Conservation (phyloP, 345 rosid genomes). For the Euphorbia peplus region DNA sequence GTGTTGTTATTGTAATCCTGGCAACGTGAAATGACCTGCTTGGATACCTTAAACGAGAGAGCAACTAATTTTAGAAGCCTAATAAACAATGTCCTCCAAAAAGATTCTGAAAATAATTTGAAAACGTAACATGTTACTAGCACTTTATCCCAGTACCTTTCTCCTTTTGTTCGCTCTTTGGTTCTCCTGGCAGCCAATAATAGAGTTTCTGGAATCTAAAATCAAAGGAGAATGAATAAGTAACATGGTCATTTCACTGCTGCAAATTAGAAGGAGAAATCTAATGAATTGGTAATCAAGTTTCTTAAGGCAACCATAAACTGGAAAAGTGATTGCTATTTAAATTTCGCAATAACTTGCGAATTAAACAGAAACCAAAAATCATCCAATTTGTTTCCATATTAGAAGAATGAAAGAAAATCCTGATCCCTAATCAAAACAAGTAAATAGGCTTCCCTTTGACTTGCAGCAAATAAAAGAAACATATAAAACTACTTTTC, state of each 20-base stretch:
- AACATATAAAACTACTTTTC: background rate
- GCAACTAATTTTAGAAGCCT: conserved; percentile 14
- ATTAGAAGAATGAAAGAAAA: background rate
- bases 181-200: conserved; percentile 33
- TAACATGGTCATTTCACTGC: background rate
- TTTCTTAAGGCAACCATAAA: background rate
- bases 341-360: background rate
- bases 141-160: conserved; percentile 51
- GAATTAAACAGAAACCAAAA: background rate
- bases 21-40: conserved; percentile 14
- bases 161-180: conserved; percentile 48
- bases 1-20: conserved; percentile 27
- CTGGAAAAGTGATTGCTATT: background rate
- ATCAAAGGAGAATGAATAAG: conserved; percentile 10
- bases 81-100: conserved; percentile 5
- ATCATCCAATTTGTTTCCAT: too few species aligned
- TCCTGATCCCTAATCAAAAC: conserved; percentile 1
- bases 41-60: conserved; percentile 33
- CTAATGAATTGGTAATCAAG: too few species aligned
- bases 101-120: background rate
- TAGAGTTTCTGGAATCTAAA: conserved; percentile 45
- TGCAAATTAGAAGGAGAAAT: conserved; percentile 2
- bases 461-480: background rate
- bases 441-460: background rate
- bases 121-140: background rate